Conservation (phyloP, 2,329 filamentous ascomycete genomes). For the Colletotrichum paranaense region DNA sequence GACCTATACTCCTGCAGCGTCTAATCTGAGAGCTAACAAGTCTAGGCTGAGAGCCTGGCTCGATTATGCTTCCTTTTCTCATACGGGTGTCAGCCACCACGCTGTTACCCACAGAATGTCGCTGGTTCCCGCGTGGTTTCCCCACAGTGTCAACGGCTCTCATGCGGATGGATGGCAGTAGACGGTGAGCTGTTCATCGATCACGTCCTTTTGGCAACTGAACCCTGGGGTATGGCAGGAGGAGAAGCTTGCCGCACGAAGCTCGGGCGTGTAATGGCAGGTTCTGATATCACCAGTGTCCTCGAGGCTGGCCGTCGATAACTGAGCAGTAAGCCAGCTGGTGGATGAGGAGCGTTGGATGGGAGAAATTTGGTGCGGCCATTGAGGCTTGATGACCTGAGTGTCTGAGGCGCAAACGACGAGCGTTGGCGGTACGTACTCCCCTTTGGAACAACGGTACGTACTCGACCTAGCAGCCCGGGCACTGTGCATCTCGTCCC, state of each 20-base stretch:
- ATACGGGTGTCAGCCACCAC: neutral
- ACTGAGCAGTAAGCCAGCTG: neutral
- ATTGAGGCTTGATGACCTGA: conserved; percentile 12
- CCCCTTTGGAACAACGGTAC: too few species aligned
- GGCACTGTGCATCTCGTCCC: neutral
- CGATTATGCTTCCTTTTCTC: neutral
- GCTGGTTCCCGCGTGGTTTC: conserved; percentile 4
- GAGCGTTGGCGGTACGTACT: neutral
- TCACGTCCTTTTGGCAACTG: neutral
- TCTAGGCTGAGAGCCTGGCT: neutral
- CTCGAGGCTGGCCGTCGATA: too few species aligned
- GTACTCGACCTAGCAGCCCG: neutral
- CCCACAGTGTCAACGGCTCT: conserved; percentile 12
- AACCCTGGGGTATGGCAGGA: neutral
- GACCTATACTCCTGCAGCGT: neutral
- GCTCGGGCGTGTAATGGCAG: neutral
- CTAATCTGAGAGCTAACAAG: neutral
- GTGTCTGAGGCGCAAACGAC: neutral
- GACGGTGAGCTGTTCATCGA: neutral
- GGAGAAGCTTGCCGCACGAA: neutral
- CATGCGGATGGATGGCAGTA: neutral
- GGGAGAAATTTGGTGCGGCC: neutral
- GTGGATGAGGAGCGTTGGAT: neutral
- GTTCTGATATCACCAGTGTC: neutral
- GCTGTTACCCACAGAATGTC: neutral